Evolutionary conservation across 2,329 filamentous ascomycete species (phyloP).

Genomic region (Calonectria multiphialidica): DNA sequence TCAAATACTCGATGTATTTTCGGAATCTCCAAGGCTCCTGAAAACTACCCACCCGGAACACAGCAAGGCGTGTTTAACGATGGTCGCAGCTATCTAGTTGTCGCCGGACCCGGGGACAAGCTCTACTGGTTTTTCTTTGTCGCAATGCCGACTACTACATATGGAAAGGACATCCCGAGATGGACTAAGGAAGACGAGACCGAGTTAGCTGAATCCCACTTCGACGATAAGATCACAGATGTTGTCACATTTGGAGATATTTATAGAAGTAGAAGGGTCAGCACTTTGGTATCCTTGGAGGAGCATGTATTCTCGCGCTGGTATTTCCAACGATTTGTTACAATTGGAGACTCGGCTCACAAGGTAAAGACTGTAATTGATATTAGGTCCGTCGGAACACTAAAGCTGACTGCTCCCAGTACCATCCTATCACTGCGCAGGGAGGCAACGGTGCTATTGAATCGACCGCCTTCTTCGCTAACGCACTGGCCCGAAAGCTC

Average conservation of each 20-base stretch:
- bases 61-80: neutral
- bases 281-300: neutral
- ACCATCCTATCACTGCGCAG: neutral
- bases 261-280: neutral
- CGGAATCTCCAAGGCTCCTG: neutral
- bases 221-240: neutral
- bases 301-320: neutral
- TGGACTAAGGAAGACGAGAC: neutral
- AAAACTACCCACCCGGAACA: neutral
- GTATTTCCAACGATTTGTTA: neutral
- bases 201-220: neutral
- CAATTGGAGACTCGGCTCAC: neutral
- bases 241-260: neutral
- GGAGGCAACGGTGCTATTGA: neutral
- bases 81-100: neutral
- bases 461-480: no score
- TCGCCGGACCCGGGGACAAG: neutral
- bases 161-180: neutral
- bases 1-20: neutral
- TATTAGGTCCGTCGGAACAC: neutral
- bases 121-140: neutral
- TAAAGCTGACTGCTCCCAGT: neutral
- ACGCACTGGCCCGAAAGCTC: neutral
- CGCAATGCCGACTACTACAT: neutral
- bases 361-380: neutral